Conservation (phyloP, 1,284 basidiomycete genomes). For the Moesziomyces antarcticus region DNA sequence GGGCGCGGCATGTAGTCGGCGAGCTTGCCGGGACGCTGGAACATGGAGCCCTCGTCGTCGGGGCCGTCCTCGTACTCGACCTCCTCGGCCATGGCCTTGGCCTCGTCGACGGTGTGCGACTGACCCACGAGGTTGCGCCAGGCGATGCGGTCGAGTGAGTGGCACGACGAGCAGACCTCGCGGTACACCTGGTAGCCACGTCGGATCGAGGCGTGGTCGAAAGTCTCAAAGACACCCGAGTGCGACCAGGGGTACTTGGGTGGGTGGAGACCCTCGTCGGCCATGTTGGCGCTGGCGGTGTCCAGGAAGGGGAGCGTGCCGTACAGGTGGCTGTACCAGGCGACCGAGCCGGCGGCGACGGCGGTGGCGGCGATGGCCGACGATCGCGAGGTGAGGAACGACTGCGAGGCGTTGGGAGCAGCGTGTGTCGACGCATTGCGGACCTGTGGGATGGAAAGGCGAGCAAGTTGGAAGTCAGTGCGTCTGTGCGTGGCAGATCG, state of each 20-base stretch:
- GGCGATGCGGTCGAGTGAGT: constrained; percentile 98
- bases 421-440: constrained; percentile 61
- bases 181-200: constrained; percentile 99
- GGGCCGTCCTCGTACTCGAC: constrained; percentile 97
- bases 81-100: constrained; percentile 86
- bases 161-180: constrained; percentile 98
- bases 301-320: constrained; percentile 72
- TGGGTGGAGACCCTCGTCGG: constrained; percentile 94
- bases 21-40: constrained; percentile 95
- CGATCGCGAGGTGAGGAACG: constrained; percentile 77
- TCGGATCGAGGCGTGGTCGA: constrained; percentile 95
- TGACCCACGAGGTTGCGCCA: constrained; percentile 99
- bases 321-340: constrained; percentile 95
- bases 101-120: constrained; percentile 93
- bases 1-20: constrained; percentile 95
- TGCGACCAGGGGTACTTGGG: constrained; percentile 90
- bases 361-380: constrained; percentile 82
- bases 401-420: constrained; percentile 47
- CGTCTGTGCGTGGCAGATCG: neutral
- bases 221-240: constrained; percentile 85
- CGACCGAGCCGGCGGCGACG: constrained; percentile 85
- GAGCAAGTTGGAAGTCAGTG: constrained; percentile 18
- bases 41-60: constrained; percentile 95
- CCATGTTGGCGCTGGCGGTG: constrained; percentile 61
- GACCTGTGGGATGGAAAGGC: constrained; percentile 29